Evolutionary conservation across 148 eudicot genomes (phyloP).

Genomic region (Cornus florida): DNA sequence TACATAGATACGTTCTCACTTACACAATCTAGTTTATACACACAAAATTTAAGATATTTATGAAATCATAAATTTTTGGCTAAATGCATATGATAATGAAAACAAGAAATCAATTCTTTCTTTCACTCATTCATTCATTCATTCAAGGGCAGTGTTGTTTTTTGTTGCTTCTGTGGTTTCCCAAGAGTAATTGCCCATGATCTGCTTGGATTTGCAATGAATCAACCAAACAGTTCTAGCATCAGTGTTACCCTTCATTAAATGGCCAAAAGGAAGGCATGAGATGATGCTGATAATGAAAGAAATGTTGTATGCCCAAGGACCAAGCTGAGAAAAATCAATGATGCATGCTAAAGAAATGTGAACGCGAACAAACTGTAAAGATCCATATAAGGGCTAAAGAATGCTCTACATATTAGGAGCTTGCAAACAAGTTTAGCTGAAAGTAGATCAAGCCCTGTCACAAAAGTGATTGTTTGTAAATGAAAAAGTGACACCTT

Average conservation of each 20-base stretch:
- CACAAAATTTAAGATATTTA: background rate
- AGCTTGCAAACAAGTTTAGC: background rate
- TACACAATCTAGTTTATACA: background rate
- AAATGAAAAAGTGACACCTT: too few relatives aligned
- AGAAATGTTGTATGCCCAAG: background rate
- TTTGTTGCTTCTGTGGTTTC: background rate
- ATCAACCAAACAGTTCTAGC: background rate
- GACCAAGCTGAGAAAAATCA: background rate
- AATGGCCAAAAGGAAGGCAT: background rate
- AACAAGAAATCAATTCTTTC: background rate
- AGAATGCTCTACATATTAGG: background rate
- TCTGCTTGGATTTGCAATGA: background rate
- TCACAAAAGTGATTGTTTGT: background rate
- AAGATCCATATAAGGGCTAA: background rate
- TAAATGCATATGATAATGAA: background rate
- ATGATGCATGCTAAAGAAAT: background rate
- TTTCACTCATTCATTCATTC: background rate
- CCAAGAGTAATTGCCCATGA: background rate
- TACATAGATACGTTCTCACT: too few relatives aligned
- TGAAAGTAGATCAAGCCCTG: background rate
- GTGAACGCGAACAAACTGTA: background rate
- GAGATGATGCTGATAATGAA: background rate
- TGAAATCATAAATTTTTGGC: background rate
- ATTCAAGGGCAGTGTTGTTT: background rate
- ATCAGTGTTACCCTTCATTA: background rate